These are phyloP conservation scores for Phytophthora syringae DNA, from an alignment of 352 stramenopile genomes.

Conservation along the genomic window DNA sequence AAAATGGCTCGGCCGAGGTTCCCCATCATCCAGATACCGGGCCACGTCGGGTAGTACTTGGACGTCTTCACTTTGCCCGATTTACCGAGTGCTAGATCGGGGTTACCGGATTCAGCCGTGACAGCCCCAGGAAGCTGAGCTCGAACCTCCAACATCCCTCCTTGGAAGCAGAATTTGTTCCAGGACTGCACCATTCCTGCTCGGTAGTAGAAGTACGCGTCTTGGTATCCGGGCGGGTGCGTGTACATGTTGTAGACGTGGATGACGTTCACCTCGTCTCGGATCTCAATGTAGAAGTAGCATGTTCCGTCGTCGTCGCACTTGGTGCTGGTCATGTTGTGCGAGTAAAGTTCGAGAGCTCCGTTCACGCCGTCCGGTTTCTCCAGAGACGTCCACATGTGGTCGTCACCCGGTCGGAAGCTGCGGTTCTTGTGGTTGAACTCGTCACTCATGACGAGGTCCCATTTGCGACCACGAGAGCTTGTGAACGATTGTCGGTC, in stretches of 20 bases:
- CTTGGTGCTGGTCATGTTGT: no score
- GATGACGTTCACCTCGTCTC: conserved; percentile 45
- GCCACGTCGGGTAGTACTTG: conserved; percentile 88
- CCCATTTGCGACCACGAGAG: conserved; percentile 54
- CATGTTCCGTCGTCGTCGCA: conserved; percentile 61
- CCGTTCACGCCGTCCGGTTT: conserved; percentile 93
- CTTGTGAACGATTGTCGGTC: conserved; percentile 44
- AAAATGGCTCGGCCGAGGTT: no score
- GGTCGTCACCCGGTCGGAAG: conserved; percentile 94
- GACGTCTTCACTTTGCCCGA: conserved; percentile 57
- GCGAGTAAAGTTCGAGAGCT: conserved; percentile 92
- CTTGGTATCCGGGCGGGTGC: conserved; percentile 51
- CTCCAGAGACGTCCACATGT: conserved; percentile 94
- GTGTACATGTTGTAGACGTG: conserved; percentile 69
- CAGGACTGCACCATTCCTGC: conserved; percentile 90
- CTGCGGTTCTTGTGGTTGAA: conserved; percentile 91
- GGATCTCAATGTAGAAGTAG: conserved; percentile 53
- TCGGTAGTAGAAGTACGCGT: conserved; percentile 54
- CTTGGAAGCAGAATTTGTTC: conserved; percentile 96
- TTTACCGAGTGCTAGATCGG: conserved; percentile 47
- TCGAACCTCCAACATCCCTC: conserved; percentile 93
- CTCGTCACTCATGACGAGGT: conserved; percentile 94
- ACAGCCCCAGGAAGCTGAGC: conserved; percentile 86
- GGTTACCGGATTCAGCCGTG: conserved; percentile 53
- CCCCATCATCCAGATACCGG: no score